Evolutionary conservation across 2,329 filamentous ascomycete genomes (phyloP), one percentile per base, ranked within the genome.

Genomic region (Mycosphaerelloides madeirae): DNA sequence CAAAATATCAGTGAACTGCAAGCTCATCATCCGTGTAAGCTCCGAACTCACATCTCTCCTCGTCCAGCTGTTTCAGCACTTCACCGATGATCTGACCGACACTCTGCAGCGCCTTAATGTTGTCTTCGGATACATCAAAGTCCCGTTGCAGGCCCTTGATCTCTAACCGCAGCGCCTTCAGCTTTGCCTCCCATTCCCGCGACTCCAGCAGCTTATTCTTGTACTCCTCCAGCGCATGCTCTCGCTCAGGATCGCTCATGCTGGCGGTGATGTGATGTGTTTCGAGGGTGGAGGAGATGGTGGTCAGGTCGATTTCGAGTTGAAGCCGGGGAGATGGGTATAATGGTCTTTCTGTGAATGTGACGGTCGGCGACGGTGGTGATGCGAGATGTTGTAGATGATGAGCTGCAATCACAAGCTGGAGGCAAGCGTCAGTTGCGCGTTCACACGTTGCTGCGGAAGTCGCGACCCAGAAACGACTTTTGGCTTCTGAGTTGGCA

Each of bases 81-180:
- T 98, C 93, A 61, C 93, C 93, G 68, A 98, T 97, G 70, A 98
- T 98, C 74, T 98, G 93, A 39, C 93, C 93, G 43, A 98, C 93
- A 68, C 93, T 97, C 75, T 98, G 93, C 63, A 98, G 75, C 56
- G 93, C 93, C 77, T 98, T 98, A 77, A 98, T 97, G 74, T 97
- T 97, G 57, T 98, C 94, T 68, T 98, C 93, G 42, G 93, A 97
- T 57, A 91, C 83, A 68, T 98, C 91, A 64, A 90, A 98, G 61
- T 97, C 90, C 65, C 86, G 89, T 67, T 95, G 88, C 43, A 97
- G 72, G 48, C 85, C 88, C 75, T 97, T 98, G 69, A 98, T 96
- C 59, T 96, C 93, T 71, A 95, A 75, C 52, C 93, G 87, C 60
- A 98, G 75, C 41, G 84, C 81, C 76, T 97, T 98, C 50, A 98